These are phyloP conservation scores for cucumber (Cucumis sativus) DNA, from an alignment of 306 rosid genomes.

Conservation along the genomic window DNA sequence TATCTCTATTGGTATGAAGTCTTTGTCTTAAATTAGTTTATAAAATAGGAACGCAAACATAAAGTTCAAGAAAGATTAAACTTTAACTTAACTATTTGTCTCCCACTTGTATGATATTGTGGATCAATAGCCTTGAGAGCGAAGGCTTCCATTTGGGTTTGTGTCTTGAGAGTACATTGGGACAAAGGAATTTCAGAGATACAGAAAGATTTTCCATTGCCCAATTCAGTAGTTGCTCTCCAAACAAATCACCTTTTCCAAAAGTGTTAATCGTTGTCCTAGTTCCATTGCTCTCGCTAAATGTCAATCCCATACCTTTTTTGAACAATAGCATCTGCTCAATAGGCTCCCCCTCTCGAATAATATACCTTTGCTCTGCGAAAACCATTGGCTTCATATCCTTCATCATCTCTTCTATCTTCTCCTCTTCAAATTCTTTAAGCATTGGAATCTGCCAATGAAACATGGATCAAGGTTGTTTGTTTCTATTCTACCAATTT, in stretches of 20 bases:
- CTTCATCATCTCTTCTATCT: background rate
- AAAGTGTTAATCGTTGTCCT: background rate
- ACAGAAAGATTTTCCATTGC: background rate
- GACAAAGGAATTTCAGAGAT: too few species aligned
- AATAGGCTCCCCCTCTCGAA: conserved; percentile 8
- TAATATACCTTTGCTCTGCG: conserved; percentile 3
- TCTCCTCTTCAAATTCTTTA: background rate
- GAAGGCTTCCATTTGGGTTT: too few species aligned
- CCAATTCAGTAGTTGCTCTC: conserved; percentile 20
- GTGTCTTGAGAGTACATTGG: too few species aligned
- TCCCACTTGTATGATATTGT: too few species aligned
- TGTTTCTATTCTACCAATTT: background rate
- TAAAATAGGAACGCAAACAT: too few species aligned
- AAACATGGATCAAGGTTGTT: background rate
- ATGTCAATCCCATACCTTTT: conserved; percentile 4
- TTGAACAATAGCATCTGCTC: conserved; percentile 10
- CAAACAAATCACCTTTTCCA: background rate
- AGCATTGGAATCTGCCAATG: too few species aligned
- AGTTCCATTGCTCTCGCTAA: background rate
- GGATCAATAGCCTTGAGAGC: too few species aligned
- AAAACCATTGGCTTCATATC: conserved; percentile 11
- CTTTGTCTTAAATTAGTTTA: too few species aligned
- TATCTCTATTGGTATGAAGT: too few species aligned
- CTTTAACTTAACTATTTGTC: too few species aligned
- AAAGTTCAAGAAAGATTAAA: too few species aligned